Evolutionary conservation across 257 asterid species (phyloP).

Genomic region (Gentiana macrophylla): DNA sequence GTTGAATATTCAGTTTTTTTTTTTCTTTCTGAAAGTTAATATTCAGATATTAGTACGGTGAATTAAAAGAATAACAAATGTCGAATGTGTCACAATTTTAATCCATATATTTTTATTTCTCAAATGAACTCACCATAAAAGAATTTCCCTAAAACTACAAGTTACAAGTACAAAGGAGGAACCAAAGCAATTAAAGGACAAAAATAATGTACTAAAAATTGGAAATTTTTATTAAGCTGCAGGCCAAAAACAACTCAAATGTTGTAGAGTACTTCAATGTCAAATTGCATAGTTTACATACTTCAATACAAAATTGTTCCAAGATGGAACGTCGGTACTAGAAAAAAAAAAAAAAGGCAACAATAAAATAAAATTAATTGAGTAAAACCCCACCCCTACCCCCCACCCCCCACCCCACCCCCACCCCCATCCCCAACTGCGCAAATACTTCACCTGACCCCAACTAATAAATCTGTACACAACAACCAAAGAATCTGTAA

Average conservation of each 20-base stretch:
- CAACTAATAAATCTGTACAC: constrained; percentile 38
- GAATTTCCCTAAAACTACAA: background rate
- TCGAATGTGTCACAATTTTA: too few relatives aligned
- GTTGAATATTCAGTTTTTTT: too few relatives aligned
- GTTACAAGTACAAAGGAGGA: background rate
- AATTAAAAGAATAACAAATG: too few relatives aligned
- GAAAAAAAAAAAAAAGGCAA: background rate
- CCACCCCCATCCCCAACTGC: background rate
- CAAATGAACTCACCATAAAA: background rate
- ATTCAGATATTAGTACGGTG: too few relatives aligned
- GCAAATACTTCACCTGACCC: background rate
- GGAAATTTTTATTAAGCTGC: too few relatives aligned
- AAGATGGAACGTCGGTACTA: background rate
- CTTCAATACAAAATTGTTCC: constrained; percentile 11
- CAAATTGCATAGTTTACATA: constrained; percentile 1
- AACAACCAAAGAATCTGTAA: constrained; percentile 26
- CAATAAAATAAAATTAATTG: background rate
- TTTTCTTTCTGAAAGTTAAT: too few relatives aligned
- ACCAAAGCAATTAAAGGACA: background rate
- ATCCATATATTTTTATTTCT: background rate
- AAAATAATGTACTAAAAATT: background rate
- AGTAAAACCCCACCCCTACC: too few relatives aligned
- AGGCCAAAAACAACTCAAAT: background rate
- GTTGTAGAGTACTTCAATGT: background rate
- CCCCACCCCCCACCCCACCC: too few relatives aligned